Conservation (phyloP, 2,329 filamentous ascomycete species). For the Paecilomyces variotii region DNA sequence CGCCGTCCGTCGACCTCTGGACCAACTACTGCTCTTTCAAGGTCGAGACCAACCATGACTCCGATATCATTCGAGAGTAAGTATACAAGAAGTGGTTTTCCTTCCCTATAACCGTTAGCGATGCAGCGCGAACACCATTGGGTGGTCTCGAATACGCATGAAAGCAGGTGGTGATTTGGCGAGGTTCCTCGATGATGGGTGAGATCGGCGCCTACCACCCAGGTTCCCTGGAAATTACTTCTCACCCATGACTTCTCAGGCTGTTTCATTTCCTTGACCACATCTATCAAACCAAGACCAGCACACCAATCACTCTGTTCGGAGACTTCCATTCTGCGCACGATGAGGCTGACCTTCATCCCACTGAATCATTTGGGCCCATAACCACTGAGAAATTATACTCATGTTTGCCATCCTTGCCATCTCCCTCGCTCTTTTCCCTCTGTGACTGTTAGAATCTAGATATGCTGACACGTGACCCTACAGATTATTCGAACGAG, state of each 20-base stretch:
- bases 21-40: conserved; percentile 97
- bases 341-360: conserved; percentile 24
- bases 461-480: conserved; percentile 30
- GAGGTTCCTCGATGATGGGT: conserved; percentile 40
- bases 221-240: conserved; percentile 39
- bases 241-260: conserved; percentile 45
- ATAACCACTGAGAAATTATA: conserved; percentile 27
- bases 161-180: conserved; percentile 26
- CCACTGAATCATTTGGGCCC: conserved; percentile 32
- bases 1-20: conserved; percentile 93
- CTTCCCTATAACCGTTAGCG: conserved; percentile 48
- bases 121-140: conserved; percentile 30
- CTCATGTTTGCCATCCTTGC: conserved; percentile 42
- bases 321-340: conserved; percentile 23
- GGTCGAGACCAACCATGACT: conserved; percentile 91
- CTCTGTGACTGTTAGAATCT: conserved; percentile 8
- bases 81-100: conserved; percentile 62
- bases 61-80: conserved; percentile 99
- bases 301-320: conserved; percentile 23
- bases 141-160: conserved; percentile 28
- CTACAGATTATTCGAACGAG: conserved; percentile 81
- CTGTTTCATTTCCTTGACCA: conserved; percentile 38
- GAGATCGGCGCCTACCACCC: conserved; percentile 59
- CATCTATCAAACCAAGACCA: conserved; percentile 20
- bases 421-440: conserved; percentile 27